Conservation (phyloP, 139 green algal genomes). For the Chlamydomonas schloesseri region DNA sequence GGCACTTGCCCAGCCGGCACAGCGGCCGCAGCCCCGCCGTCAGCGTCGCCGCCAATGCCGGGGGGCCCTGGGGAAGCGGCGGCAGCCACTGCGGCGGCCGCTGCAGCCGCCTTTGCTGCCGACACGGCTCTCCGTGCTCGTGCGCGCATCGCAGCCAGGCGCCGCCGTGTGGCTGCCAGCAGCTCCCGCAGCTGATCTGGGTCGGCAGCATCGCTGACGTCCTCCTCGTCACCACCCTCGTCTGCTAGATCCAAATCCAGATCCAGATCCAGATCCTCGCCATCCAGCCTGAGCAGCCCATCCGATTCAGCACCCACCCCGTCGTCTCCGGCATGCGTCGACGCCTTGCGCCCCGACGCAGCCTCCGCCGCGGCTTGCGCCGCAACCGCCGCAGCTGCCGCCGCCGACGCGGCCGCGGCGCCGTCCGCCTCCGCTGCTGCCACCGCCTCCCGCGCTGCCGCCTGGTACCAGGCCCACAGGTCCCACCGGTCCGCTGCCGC, state of each 20-base stretch:
- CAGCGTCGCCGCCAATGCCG: background rate
- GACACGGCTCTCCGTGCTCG: no score
- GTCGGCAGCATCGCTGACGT: no score
- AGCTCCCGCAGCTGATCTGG: no score
- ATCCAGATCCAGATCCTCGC: background rate
- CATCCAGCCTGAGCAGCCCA: no score
- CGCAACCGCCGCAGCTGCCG: background rate
- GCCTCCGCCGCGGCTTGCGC: background rate
- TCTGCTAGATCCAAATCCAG: background rate
- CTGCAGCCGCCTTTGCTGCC: no score
- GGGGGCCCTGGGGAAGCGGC: no score
- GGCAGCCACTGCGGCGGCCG: no score
- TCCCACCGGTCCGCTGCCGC: background rate
- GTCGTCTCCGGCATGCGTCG: no score
- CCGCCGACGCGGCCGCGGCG: background rate
- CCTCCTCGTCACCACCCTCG: background rate
- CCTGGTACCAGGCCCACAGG: slow-evolving; percentile 27
- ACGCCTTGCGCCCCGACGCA: background rate
- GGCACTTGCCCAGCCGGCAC: background rate
- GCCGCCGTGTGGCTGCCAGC: no score
- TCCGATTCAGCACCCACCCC: no score
- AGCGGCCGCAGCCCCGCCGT: no score
- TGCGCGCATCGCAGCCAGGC: no score
- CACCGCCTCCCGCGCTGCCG: background rate
- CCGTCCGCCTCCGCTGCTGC: background rate